Evolutionary conservation across 164 flowering plant species (phyloP), one percentile per base, ranked within the genome.

Genomic region (Nymphaea colorata): DNA sequence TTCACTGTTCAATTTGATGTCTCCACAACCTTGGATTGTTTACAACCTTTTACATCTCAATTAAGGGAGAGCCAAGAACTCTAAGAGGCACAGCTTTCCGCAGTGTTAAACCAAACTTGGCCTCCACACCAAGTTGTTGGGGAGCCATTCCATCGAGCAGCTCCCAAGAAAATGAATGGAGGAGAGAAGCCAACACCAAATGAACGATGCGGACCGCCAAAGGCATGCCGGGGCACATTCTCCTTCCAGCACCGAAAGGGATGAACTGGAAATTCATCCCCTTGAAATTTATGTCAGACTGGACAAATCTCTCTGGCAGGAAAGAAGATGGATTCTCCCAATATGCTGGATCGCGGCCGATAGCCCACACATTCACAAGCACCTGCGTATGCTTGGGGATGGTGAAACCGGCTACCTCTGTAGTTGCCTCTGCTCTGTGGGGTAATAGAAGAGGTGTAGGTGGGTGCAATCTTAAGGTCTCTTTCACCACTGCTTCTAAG

Each of bases 221-320:
- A 3, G 74, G 68, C 64, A 79, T 3, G 2, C 79, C 79, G 5
- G 77, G 82, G 11, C 78, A 75, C 2, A 73, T 75, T 69, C 80
- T 44, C 43, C 77, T 61, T 5, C 80, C 80, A 0, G 77, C 59
- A 0, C 77, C 82, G 5, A 79, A 79, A 0, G 82, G 77, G 36
- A 76, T 63, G 61, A 76, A 70, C 73, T 76, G 75, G 5, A 73
- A 76, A 43, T 76, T 53, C 25, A 43, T 44, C 14, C 79, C 79
- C 51, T 60, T 71, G 18, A 71, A 15, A 16, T 76, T 76, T 6
- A 51, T 51, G 3, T 51, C 57, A 59, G 44, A 42, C 3, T 43
- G 71, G 2, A 81, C 60, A 61, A 81, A 81, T 68, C 84, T 81
- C 70, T 81, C 84, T 0, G 82, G 84, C 73, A n/a, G 7, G 36